Evolutionary conservation across 306 rosid species (phyloP), one percentile per base, ranked within the genome.

Genomic region (Glycine latifolia): DNA sequence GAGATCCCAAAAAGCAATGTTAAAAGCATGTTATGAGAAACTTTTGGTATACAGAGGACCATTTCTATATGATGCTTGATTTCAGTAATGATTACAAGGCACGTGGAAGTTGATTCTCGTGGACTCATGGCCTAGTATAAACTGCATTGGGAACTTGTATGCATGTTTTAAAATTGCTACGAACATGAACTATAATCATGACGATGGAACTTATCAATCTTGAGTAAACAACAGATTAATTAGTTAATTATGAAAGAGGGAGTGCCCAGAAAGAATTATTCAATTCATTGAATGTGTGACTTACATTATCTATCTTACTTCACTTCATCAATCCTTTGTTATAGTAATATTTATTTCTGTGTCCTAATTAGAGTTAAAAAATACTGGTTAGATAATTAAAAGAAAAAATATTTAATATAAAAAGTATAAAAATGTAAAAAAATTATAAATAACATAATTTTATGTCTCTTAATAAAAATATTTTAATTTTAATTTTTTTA

Each of bases 61-160:
- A 59, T 48, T 71, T 78, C 69, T 81, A 68, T 33, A 10, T 75
- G 77, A 71, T 79, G 33, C 53, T 68, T 41, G 76, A 83, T 80
- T 77, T 17, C 49, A 52, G 86, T 71, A 68, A 83, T 91, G 41
- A 87, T 87, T 60, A 85, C 81, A 35, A 37, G 76, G 87, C 93
- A 86, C 95, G 83, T 89, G 93, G 85, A 74, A 59, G 58, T 12
- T 73, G 73, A 87, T 81, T 84, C 81, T 67, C 41, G 37, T 75
- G 77, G 67, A 10, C 41, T 17, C 15, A 1, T 79, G 43, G 47
- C 43, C 77, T 49, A 54, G 82, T 60, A 44, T 16, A 49, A 48
- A 84, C 73, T 82, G 81, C 84, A 67, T 67, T 62, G 60, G 85
- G 63, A 79, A 58, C 62, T 17, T 74, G 41, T 58, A 67, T 81